Base-by-base conservation (phyloP, 768 basidiomycete genomes). In the Chiua virens region DNA sequence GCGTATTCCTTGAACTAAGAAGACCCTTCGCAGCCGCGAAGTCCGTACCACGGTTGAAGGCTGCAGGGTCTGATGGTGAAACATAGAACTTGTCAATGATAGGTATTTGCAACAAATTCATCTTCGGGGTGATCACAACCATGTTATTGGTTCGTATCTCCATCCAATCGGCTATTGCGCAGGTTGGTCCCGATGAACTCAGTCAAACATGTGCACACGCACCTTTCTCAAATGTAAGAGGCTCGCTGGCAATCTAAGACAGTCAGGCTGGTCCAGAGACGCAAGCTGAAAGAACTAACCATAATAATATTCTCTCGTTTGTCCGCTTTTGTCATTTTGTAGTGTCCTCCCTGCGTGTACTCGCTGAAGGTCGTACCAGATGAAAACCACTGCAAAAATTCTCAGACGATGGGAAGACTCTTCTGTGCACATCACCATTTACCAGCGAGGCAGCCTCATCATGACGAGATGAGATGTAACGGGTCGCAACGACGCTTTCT, bases 131-230 rank as follows among this genome's bases (percentile, higher is more conserved):
- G 59, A 98, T 89, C 43, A 97, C 85, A 21, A 93, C 86, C 87
- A 98, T 89, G 56, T 91, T 86, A 68, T 99, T 98, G 13, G 92
- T 96, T 66, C 88, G 89, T 62, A 99, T 95, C 69, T 98, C 97
- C 87, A 98, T 95, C 97, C 97, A 99, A 68, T 99, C 97, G 45
- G 92, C 92, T 69, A 28, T 43, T 17, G 34, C 20, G 20, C 36
- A 21, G 8, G 9, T 38, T 41, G 35, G 52, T 42, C 25, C 17
- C n/a, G n/a, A 34, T 25, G 30, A 44, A 11, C 18, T 44, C 34
- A 30, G 28, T 21, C 15, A 22, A 22, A 18, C 43, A 28, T 45
- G 25, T 43, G 32, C 21, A 25, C 22, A 55, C 69, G 18, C 47
- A 89, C 89, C 89, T 79, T 94, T 80, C 73, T 99, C 96, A 61